A percentile compares a stretch with the other conserved stretches of the same genome.
Evolutionary conservation across 768 basidiomycete genomes (phyloP).

Genomic region (Pholiota conissans): DNA sequence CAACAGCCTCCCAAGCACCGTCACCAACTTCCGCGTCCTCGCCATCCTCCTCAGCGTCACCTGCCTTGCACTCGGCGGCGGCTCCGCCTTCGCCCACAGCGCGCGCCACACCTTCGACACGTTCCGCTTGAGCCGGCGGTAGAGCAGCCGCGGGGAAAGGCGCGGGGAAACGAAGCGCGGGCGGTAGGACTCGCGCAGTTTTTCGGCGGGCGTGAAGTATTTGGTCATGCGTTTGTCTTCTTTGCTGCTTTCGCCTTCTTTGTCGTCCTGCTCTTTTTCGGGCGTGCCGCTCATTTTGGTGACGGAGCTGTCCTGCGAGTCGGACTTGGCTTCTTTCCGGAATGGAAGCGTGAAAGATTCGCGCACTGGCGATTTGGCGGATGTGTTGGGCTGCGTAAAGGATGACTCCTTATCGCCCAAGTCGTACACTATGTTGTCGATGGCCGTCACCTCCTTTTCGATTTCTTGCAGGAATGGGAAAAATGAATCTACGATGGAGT

Average conservation of each 20-base stretch:
- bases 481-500: slow-evolving; percentile 93
- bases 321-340: neutral
- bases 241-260: neutral
- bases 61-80: slow-evolving; percentile 33
- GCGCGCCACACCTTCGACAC: slow-evolving; percentile 25
- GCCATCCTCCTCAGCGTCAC: slow-evolving; percentile 76
- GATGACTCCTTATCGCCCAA: slow-evolving; percentile 6
- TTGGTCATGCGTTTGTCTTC: neutral
- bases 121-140: slow-evolving; percentile 37
- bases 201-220: slow-evolving; percentile 16
- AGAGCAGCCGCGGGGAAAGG: slow-evolving; percentile 32
- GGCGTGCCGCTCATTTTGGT: neutral
- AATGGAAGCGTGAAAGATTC: neutral
- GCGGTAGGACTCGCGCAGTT: slow-evolving; percentile 24
- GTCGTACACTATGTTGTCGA: slow-evolving; percentile 70
- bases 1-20: slow-evolving; percentile 72
- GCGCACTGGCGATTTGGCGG: neutral
- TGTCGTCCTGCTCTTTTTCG: neutral
- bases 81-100: slow-evolving; percentile 15
- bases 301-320: neutral
- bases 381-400: neutral
- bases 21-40: slow-evolving; percentile 73
- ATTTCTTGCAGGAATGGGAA: slow-evolving; percentile 83
- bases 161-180: slow-evolving; percentile 34
- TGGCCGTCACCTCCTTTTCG: slow-evolving; percentile 74